Percentiles rank a stretch among this genome's conserved stretches.
Conservation (phyloP, 306 rosid species). For the Ormosia semicastrata region DNA sequence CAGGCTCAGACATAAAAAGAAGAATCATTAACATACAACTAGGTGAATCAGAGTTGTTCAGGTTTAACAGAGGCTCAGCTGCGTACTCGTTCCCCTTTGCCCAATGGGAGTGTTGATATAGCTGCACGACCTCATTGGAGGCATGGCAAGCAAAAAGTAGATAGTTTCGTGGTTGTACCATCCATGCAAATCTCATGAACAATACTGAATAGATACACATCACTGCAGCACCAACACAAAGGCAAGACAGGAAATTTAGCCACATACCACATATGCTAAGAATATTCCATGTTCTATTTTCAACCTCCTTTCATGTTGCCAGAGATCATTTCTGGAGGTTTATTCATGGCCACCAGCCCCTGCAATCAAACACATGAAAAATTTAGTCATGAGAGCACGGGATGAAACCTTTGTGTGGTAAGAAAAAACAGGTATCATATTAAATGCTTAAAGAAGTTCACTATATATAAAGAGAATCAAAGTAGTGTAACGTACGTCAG, state of each 20-base stretch:
- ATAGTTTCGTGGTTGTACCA: constrained; percentile 77
- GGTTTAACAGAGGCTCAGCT: not conserved
- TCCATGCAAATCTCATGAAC: constrained; percentile 81
- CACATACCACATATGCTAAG: not conserved
- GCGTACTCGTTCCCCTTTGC: constrained; percentile 56
- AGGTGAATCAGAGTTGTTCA: not conserved
- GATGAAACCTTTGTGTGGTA: not conserved
- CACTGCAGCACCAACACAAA: constrained; percentile 44
- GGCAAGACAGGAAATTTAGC: not conserved
- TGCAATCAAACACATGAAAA: not conserved
- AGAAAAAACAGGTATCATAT: not conserved
- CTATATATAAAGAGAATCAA: not conserved
- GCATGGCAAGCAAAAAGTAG: constrained; percentile 66
- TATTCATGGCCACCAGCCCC: constrained; percentile 69
- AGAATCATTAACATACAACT: not conserved
- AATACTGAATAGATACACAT: constrained; percentile 63
- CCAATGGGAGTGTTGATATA: constrained; percentile 74
- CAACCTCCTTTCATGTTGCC: constrained; percentile 80
- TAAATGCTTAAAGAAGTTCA: not conserved
- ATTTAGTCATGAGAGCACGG: not conserved
- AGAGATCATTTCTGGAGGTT: constrained; percentile 79
- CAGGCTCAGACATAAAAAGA: not conserved
- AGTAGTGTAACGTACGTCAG: constrained; percentile 52
- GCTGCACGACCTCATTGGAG: constrained; percentile 69
- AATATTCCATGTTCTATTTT: constrained; percentile 6